A percentile compares a stretch with the other conserved stretches of the same genome.
Conservation (phyloP, 2,329 filamentous ascomycete genomes). For the Septoria petroselini region DNA sequence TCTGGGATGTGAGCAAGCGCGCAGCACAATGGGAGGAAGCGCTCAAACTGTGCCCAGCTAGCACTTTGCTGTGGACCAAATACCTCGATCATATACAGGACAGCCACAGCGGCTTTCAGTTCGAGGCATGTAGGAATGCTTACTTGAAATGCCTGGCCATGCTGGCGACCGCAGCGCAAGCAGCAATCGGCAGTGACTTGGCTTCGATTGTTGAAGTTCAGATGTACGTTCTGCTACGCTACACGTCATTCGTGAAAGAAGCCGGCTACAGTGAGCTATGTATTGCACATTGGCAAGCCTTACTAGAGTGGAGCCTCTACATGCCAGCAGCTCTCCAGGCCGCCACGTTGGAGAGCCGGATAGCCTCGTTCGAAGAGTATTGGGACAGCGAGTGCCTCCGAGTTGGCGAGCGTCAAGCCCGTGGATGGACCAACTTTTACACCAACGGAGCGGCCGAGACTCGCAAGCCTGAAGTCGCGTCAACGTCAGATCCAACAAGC, state of each 20-base stretch:
- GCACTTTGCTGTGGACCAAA: slow-evolving; percentile 67
- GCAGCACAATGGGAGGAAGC: slow-evolving; percentile 64
- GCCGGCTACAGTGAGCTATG: slow-evolving; percentile 76
- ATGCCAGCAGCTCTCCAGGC: slow-evolving; percentile 42
- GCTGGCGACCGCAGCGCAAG: background rate
- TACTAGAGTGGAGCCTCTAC: slow-evolving; percentile 69
- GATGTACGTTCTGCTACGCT: slow-evolving; percentile 69
- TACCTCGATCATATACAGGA: slow-evolving; percentile 71
- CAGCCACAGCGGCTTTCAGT: slow-evolving; percentile 63
- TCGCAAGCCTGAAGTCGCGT: background rate
- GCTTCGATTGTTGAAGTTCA: slow-evolving; percentile 44
- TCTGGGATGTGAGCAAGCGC: slow-evolving; percentile 67
- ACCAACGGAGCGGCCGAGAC: background rate
- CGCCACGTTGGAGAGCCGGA: slow-evolving; percentile 13
- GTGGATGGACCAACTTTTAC: slow-evolving; percentile 63
- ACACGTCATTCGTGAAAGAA: slow-evolving; percentile 71
- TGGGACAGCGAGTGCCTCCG: slow-evolving; percentile 84
- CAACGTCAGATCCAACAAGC: slow-evolving; percentile 10
- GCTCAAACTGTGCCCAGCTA: slow-evolving; percentile 54
- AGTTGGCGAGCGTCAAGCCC: slow-evolving; percentile 68
- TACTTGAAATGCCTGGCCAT: slow-evolving; percentile 56
- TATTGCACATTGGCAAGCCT: slow-evolving; percentile 76
- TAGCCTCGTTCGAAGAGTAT: slow-evolving; percentile 61
- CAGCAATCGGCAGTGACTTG: slow-evolving; percentile 8
- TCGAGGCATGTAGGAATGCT: slow-evolving; percentile 60